phyloP scores from a whole-genome alignment of 805 yeast species.

The Komagataella phaffii region DNA sequence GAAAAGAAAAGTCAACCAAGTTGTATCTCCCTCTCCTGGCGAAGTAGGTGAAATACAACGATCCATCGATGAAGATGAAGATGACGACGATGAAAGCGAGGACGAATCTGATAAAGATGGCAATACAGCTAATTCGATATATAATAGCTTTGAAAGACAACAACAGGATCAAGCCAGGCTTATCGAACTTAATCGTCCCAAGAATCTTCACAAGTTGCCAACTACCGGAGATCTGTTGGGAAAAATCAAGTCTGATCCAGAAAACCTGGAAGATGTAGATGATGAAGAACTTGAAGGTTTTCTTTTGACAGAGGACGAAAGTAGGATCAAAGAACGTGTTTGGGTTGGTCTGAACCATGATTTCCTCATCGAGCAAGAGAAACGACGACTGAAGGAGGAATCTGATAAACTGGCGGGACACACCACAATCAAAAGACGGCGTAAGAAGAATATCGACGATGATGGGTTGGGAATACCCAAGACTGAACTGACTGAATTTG shows the following conservation, averaged over 20 bases:
- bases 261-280: conserved; percentile 60
- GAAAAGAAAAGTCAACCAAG: conserved; percentile 7
- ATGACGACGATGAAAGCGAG: conserved; percentile 11
- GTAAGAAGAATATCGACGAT: conserved; percentile 16
- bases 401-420: conserved; percentile 84
- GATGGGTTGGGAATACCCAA: conserved; percentile 16
- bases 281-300: conserved; percentile 65
- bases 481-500: conserved; percentile 13
- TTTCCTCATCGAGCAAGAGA: conserved; percentile 72
- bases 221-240: conserved; percentile 40
- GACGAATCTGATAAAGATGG: conserved; percentile 15
- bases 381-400: conserved; percentile 68
- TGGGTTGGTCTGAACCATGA: conserved; percentile 91
- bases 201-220: conserved; percentile 44
- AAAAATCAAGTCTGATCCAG: conserved; percentile 45
- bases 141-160: conserved; percentile 5
- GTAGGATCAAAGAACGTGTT: conserved; percentile 59
- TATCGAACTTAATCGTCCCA: conserved; percentile 35
- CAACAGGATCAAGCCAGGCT: conserved; percentile 5
- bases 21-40: not conserved
- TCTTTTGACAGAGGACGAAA: conserved; percentile 56
- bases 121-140: conserved; percentile 6
- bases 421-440: conserved; percentile 37
- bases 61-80: conserved; percentile 5
- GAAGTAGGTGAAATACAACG: not conserved